These are phyloP conservation scores for Globisporangium cystogenes DNA, from an alignment of 352 stramenopile species.

Conservation along the genomic window DNA sequence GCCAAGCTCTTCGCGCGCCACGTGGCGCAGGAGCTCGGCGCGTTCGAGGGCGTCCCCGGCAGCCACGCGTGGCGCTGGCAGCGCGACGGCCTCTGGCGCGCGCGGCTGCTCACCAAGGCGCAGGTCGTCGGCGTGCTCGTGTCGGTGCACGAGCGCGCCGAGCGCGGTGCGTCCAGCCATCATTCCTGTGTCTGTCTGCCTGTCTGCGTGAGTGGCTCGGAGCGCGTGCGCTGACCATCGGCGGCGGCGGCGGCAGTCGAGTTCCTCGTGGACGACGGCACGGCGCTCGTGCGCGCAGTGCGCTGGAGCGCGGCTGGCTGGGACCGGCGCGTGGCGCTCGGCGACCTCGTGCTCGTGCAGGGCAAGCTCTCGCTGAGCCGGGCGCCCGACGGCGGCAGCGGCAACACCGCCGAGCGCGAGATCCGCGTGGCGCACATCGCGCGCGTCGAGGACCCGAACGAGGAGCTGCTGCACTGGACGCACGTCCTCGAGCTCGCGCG, in stretches of 20 bases:
- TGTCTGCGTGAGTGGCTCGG: background rate
- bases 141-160: constrained; percentile 41
- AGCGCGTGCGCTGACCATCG: background rate
- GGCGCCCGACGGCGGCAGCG: constrained; percentile 12
- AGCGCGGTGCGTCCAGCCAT: constrained; percentile 31
- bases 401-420: constrained; percentile 44
- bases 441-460: constrained; percentile 55
- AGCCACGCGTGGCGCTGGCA: constrained; percentile 54
- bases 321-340: constrained; percentile 23
- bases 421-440: constrained; percentile 47
- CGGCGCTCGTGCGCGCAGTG: constrained; percentile 51
- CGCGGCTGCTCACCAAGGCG: constrained; percentile 58
- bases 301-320: constrained; percentile 27
- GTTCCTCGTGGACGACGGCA: constrained; percentile 68
- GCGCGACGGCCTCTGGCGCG: constrained; percentile 11
- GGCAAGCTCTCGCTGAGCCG: constrained; percentile 68
- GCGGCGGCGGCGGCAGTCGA: constrained; percentile 35
- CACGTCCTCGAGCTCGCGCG: constrained; percentile 42
- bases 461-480: constrained; percentile 72
- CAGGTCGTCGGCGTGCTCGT: constrained; percentile 58
- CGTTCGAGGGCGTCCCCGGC: constrained; percentile 41
- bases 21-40: constrained; percentile 26
- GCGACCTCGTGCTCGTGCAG: constrained; percentile 67
- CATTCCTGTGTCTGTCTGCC: background rate
- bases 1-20: constrained; percentile 58